These are phyloP conservation scores for Saururus chinensis DNA, from an alignment of 164 flowering plant genomes.

Conservation along the genomic window DNA sequence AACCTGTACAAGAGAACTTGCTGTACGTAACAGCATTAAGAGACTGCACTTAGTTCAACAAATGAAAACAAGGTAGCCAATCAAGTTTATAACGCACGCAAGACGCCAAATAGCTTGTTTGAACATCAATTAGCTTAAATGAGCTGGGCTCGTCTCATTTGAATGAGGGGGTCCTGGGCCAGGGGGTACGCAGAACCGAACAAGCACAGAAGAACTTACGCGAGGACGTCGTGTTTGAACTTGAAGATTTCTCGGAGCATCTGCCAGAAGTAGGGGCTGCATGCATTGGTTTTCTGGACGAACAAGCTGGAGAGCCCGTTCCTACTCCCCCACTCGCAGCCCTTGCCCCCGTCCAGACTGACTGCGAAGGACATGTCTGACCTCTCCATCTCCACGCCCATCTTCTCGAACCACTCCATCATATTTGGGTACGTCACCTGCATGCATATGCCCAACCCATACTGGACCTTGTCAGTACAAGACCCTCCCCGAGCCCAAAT, in stretches of 20 bases:
- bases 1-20: no score
- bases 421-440: slow-evolving; percentile 94
- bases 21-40: no score
- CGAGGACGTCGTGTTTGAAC: slow-evolving; percentile 65
- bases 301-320: slow-evolving; percentile 70
- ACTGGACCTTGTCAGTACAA: no score
- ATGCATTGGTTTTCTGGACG: slow-evolving; percentile 64
- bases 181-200: background rate
- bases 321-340: slow-evolving; percentile 90
- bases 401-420: slow-evolving; percentile 85
- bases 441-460: background rate
- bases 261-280: slow-evolving; percentile 77
- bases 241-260: slow-evolving; percentile 67
- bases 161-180: background rate
- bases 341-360: slow-evolving; percentile 64
- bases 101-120: background rate
- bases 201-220: slow-evolving; percentile 18
- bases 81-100: background rate
- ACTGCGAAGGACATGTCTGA: slow-evolving; percentile 95
- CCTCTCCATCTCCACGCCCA: slow-evolving; percentile 78
- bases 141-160: no score
- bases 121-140: background rate
- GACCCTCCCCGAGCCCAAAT: no score
- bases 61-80: no score
- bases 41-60: no score